Base-by-base conservation (phyloP, 2,329 filamentous ascomycete genomes). In the Fusarium dimerum region DNA sequence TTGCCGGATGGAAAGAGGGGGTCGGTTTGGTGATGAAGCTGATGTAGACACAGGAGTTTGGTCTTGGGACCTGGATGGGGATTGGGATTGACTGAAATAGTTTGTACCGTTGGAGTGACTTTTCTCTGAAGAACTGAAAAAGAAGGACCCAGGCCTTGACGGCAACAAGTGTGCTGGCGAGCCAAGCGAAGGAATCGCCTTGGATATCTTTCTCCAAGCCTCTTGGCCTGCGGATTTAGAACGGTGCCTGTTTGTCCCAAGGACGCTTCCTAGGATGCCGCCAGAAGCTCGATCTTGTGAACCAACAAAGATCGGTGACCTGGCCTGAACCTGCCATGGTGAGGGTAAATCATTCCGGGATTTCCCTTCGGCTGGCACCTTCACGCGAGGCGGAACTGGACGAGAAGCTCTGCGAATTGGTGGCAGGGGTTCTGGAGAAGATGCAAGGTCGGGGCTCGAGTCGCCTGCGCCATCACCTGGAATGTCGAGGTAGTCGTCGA, bases 201-300 rank as follows among this genome's bases (percentile, higher is more conserved):
- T 83, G 41, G 80, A 80, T 41, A 86, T 66, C 57, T 75, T 80
- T 65, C 77, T 84, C 26, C 86, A 65, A 6, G 82, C 79, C 49
- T 85, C 83, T 34, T 81, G 75, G 13, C 83, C 79, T 3, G 76
- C 76, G 2, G 83, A 86, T 15, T 77, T 74, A 16, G 83, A 80
- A 17, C 83, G 70, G 42, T 76, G 74, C 46, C 80, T 73, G 9
- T 68, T 71, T 16, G 74, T 71, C n/a, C 72, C 70, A 49, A 84
- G 77, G 3, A 80, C 77, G 5, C 71, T 68, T 11, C 76, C 72
- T 30, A 84, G 67, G 10, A 69, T 56, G 11, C 68, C 62, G 17
- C 66, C 66, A 16, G 67, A 64, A 30, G 66, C 61, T 20, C 59
- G 64, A 41, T 53, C 60, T 44, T 53, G 52, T 10, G 60, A 39